Base-by-base conservation (phyloP, 768 basidiomycete genomes). In the Pleurotus sapidus region DNA sequence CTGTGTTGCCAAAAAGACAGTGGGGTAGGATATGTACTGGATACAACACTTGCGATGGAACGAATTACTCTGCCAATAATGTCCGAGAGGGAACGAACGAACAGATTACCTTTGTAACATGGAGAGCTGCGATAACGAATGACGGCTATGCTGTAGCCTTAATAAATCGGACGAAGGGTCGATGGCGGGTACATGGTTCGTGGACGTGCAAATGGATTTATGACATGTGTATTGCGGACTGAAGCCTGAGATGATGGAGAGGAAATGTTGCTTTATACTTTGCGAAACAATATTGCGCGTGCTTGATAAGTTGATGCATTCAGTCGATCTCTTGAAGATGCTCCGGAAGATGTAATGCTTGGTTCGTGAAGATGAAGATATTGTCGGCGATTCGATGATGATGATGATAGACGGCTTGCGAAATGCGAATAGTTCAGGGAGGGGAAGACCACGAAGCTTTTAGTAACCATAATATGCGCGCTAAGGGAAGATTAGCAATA, bases 391-490 rank as follows among this genome's bases (percentile, higher is more conserved):
- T 45, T 7, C 39, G 51, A 6, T 23, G 51, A 40, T 15, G 51
- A 40, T 15, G 38, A 54, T 20, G 51, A 42, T 17, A 12, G 39
- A 40, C 18, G 17, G 24, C 27, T 27, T 50, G 49, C 30, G 20
- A 42, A 40, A 25, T 40, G 37, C 37, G 37, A 54, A 34, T 34
- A 9, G 30, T 34, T 34, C 30, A 34, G 23, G 38, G 25, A 38
- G 24, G 15, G 14, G 37, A 54, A 20, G 51, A 11, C 14, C n/a
- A 15, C 24, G 27, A 38, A 39, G 23, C 17, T 34, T 17, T n/a
- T 59, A 84, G 66, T 82, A 84, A 61, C 84, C 84, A 63, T 86
- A 86, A 67, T 86, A 86, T 57, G 84, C 84, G 59, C 84, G 84
- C 83, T 84, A 68, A 1, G 37, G 55, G 25, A 63, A 63, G 48